Conservation (phyloP, 768 basidiomycete species). For the Tulasnella sp. region DNA sequence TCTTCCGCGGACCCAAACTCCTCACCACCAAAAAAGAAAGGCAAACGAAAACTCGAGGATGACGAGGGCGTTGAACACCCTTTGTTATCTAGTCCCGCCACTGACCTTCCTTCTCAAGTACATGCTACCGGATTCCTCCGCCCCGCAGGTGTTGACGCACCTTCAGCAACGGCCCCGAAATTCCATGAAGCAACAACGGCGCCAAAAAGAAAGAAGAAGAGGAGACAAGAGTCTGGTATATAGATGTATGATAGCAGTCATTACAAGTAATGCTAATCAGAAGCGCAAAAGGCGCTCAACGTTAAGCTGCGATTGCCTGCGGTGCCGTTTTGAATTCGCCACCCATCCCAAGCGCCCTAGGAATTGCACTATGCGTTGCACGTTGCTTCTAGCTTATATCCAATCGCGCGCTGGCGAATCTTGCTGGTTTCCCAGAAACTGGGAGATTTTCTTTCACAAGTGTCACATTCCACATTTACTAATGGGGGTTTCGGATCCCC, state of each 20-base stretch:
- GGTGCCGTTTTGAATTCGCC: too few relatives aligned
- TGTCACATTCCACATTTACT: too few relatives aligned
- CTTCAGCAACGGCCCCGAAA: neutral
- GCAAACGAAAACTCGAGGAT: neutral
- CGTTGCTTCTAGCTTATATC: too few relatives aligned
- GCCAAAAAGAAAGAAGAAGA: conserved; percentile 6
- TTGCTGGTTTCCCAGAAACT: too few relatives aligned
- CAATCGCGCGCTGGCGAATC: too few relatives aligned
- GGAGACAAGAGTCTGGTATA: neutral
- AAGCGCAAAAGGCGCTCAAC: neutral
- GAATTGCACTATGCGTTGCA: too few relatives aligned
- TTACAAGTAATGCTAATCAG: neutral
- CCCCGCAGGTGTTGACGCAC: conserved; percentile 15
- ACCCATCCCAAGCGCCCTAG: too few relatives aligned
- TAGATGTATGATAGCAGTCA: neutral
- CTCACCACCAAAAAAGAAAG: neutral
- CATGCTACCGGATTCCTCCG: conserved; percentile 2
- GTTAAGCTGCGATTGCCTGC: neutral
- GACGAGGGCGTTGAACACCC: neutral
- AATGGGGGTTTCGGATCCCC: too few relatives aligned
- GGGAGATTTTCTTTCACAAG: too few relatives aligned
- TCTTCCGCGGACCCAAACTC: neutral
- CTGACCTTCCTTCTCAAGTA: neutral
- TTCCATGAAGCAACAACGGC: neutral
- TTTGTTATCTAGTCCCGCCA: neutral